Base-by-base conservation (phyloP, 2,329 filamentous ascomycete species). In the Curvularia sp. region DNA sequence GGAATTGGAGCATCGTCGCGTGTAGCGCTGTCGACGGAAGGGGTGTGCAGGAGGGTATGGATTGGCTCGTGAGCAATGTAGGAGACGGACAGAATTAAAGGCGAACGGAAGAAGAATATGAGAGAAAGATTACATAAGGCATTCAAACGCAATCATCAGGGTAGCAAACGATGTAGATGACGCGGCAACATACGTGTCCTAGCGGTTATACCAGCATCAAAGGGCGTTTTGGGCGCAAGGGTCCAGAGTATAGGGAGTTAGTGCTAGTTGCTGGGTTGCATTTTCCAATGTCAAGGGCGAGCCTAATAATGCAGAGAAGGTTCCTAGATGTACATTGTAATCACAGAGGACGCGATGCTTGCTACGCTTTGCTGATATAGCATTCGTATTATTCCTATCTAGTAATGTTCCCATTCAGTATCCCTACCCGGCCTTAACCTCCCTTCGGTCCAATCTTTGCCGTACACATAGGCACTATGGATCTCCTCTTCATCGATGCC, bases 1-100 rank as follows among this genome's bases (percentile, higher is more conserved):
- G 95, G 72, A 99, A 98, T 84, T 99, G 95, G 95, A 98, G 93
- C 79, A 99, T 99, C 75, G 93, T 99, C 77, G 94, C 93, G 22
- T 99, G 95, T 79, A 96, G 92, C 66, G 95, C 95, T 13, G 94
- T 99, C 56, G 95, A 97, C 75, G 95, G 95, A 43, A 90, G 91
- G 72, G 95, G 95, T 77, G 91, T 99, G 44, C 92, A 89, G 63
- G 95, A 99, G 80, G 95, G 95, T 60, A 99, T 99, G 95, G 95
- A 99, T 79, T 99, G 95, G 95, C 83, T 99, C 75, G 93, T 96
- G 84, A 91, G 94, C 80, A 80, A 63, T 39, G 55, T 61, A 24
- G 53, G 38, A n/a, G 53, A 61, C n/a, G 54, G 39, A 2, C 48
- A 60, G 44, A 53, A 51, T 20, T 59, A 46, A 42, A 43, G 22